phyloP scores from a whole-genome alignment of 345 rosid genomes.

The Ailanthus altissimus region DNA sequence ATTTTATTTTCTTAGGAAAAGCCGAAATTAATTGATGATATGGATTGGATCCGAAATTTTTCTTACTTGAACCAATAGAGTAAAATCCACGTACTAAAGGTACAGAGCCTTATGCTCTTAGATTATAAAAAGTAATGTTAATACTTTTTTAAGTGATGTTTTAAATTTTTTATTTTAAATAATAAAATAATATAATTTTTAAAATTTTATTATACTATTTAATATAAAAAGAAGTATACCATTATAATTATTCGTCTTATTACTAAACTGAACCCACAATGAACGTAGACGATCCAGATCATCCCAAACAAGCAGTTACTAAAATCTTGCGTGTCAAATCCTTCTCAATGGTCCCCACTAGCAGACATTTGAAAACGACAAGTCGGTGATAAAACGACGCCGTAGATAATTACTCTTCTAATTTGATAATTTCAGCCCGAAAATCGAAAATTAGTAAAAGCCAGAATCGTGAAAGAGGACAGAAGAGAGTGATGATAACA shows the following conservation, averaged over 20 bases:
- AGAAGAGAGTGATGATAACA: neutral
- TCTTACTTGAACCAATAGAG: neutral
- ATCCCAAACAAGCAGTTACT: neutral
- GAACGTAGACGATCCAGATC: slow-evolving; percentile 1
- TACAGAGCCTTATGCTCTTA: slow-evolving; percentile 27
- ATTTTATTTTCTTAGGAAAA: slow-evolving; percentile 7
- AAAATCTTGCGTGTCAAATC: neutral
- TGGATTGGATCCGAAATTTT: neutral
- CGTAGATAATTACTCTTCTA: neutral
- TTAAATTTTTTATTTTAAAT: too few relatives aligned
- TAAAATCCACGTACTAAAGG: neutral
- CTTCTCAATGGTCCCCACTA: neutral
- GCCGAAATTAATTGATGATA: neutral
- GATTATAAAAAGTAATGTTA: too few relatives aligned
- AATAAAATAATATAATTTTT: too few relatives aligned
- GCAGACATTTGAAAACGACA: neutral
- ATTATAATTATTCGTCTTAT: too few relatives aligned
- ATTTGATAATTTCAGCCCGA: neutral
- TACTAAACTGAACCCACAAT: slow-evolving; percentile 1
- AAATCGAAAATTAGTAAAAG: neutral
- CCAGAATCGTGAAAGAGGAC: neutral
- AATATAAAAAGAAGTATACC: too few relatives aligned
- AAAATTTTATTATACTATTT: too few relatives aligned
- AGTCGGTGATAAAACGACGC: neutral
- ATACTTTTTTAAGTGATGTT: too few relatives aligned